Conservation (phyloP, 495 filamentous ascomycete genomes). For the Penicillium goetzii region DNA sequence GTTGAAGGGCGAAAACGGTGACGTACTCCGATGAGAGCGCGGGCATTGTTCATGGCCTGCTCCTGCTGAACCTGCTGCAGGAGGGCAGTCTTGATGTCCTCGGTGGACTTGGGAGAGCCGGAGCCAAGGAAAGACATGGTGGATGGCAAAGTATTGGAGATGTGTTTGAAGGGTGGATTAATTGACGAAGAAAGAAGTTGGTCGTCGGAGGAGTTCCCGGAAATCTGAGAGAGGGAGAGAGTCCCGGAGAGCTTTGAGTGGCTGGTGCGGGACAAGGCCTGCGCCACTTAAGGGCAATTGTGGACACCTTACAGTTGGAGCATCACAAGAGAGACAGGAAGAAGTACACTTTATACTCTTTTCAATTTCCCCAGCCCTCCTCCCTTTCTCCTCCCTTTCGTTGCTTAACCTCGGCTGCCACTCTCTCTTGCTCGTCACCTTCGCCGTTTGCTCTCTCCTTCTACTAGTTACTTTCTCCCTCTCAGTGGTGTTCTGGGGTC, state of each 20-base stretch:
- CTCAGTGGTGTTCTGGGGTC: constrained; percentile 30
- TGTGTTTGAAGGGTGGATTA: background rate
- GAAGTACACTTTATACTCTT: constrained; percentile 19
- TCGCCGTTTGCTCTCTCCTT: constrained; percentile 20
- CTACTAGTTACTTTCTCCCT: constrained; percentile 21
- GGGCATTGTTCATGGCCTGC: constrained; percentile 74
- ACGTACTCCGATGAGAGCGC: constrained; percentile 72
- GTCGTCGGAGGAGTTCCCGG: constrained; percentile 12
- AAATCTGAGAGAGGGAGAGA: constrained; percentile 3
- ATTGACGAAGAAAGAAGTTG: constrained; percentile 2
- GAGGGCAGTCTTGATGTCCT: constrained; percentile 68
- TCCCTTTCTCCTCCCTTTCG: background rate
- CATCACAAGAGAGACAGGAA: constrained; percentile 1
- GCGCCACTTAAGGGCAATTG: background rate
- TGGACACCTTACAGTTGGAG: constrained; percentile 18
- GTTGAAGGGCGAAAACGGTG: constrained; percentile 4
- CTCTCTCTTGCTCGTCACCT: constrained; percentile 3
- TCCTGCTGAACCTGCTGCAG: constrained; percentile 77
- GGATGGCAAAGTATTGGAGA: constrained; percentile 14
- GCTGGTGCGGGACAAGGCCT: background rate
- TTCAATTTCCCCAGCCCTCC: constrained; percentile 5
- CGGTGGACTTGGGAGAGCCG: constrained; percentile 46
- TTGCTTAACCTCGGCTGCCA: background rate
- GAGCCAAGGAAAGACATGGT: constrained; percentile 50
- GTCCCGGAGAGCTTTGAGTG: background rate